Evolutionary conservation across 163 green algal genomes (phyloP), one percentile per base, ranked within the genome.

Genomic region (Volvox carteri): DNA sequence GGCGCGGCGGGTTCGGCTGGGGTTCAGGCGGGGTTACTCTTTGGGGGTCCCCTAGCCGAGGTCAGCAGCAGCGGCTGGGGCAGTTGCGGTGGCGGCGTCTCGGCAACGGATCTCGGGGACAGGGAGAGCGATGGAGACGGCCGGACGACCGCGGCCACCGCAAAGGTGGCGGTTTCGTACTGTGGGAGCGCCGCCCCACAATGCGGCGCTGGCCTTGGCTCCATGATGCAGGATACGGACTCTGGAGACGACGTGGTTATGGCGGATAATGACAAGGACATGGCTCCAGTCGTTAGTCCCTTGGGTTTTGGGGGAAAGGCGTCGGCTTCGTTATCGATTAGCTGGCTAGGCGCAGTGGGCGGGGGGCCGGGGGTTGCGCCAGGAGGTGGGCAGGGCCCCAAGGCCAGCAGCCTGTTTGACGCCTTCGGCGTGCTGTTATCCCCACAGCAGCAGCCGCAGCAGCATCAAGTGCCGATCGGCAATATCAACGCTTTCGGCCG

Each of bases 231-330:
- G 39, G 73, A 80, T 6, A 65, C 28, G 1, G 44, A 80, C 44
- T 44, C 21, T 42, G 73, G 44, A 12, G 44, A 80, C 7, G 73
- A 62, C n/a, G 44, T 80, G 23, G n/a, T 65, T 3, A 62, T 80
- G 73, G 73, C 12, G 1, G 73, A 80, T 65, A 78, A 52, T 58
- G 41, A 78, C 39, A 78, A 78, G 23, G 70, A 78, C 18, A 6
- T 30, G 14, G 35, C 37, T 42, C 70, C 67, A 48, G n/a, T n/a
- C n/a, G n/a, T n/a, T n/a, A n/a, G n/a, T n/a, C n/a, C n/a, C n/a
- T n/a, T n/a, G n/a, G 35, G 67, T 37, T 37, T 39, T n/a, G 9
- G 30, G 33, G 33, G 33, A 23, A 50, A 78, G 70, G 70, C 28
- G 19, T n/a, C n/a, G 70, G 70, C 23, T 39, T 30, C 54, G 8